phyloP scores from a whole-genome alignment of 2,329 filamentous ascomycete species.

The Whalleya microplaca region DNA sequence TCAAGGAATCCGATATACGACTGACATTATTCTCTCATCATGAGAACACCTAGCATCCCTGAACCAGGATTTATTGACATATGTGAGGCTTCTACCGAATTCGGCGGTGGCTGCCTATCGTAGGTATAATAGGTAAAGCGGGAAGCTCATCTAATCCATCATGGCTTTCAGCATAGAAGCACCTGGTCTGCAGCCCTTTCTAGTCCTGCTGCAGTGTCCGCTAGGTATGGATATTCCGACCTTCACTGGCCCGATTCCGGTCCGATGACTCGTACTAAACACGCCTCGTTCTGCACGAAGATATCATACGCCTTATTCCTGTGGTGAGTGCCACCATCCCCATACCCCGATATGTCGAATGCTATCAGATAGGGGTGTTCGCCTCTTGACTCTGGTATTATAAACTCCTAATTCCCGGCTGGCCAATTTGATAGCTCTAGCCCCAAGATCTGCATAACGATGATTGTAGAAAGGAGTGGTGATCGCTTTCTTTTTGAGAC shows the following conservation, averaged over 20 bases:
- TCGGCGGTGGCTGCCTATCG: conserved; percentile 46
- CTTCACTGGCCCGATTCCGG: conserved; percentile 47
- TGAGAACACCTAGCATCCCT: conserved; percentile 62
- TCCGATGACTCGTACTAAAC: conserved; percentile 56
- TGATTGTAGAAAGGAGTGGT: conserved; percentile 58
- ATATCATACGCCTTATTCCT: conserved; percentile 61
- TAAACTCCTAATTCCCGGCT: conserved; percentile 53
- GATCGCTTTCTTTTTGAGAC: conserved; percentile 58
- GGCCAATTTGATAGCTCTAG: conserved; percentile 60
- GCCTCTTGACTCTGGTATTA: conserved; percentile 52
- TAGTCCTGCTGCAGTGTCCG: conserved; percentile 56
- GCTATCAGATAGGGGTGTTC: conserved; percentile 53
- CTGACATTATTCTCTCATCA: conserved; percentile 58
- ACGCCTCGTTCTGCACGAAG: conserved; percentile 58
- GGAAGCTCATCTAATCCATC: conserved; percentile 63
- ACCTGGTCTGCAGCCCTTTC: conserved; percentile 53
- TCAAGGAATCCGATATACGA: conserved; percentile 52
- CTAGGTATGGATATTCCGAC: conserved; percentile 59
- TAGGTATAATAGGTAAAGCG: conserved; percentile 58
- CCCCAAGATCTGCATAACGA: conserved; percentile 57
- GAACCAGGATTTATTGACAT: conserved; percentile 57
- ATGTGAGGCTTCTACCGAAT: conserved; percentile 54
- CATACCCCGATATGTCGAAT: conserved; percentile 59
- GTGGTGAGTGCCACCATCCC: conserved; percentile 53
- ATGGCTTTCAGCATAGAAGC: conserved; percentile 63